Base-by-base conservation (phyloP, 2,329 filamentous ascomycete genomes). In the Stemphylium beticola region DNA sequence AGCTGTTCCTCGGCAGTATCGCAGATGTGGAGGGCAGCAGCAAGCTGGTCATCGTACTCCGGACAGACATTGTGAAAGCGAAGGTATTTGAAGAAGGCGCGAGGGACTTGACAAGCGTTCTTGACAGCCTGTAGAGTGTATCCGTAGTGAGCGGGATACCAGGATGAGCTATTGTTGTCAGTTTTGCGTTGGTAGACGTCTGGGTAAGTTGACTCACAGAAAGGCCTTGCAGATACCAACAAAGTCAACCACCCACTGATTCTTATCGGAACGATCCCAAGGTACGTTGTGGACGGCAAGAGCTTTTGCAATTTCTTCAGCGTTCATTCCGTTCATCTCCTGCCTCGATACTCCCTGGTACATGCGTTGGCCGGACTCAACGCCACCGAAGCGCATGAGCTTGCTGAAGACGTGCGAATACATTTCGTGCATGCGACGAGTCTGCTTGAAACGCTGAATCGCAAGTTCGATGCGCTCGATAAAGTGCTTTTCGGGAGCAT, bases 41-140 rank as follows among this genome's bases (percentile, higher is more conserved):
- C 76, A 53, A 98, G 81, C 59, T 93, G 84, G 0, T 82, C 78
- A 0, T 76, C 79, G 69, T 93, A 90, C 72, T 98, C 95, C 0
- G 90, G 88, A 67, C 92, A 96, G 14, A 96, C 93, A 33, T 90
- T 84, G 68, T 98, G 93, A 56, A 89, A 85, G 9, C 93, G 80
- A 0, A 98, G 80, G 63, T 97, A 99, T 61, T 91, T 90, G 60
- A 96, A 85, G 70, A 98, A 98, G 69, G 95, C 96, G 55, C 86
- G 85, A 36, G 97, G 81, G 0, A 96, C 85, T 31, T 83, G 82
- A 17, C 87, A 85, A 3, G 86, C 86, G 6, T 82, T 74, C n/a
- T 82, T 76, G 57, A 92, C 65, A 17, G 69, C 81, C 11, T 82
- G 75, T 0, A 77, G 71, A 14, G 80, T 70, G 4, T 76, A 79